Base-by-base conservation (phyloP, 2,329 filamentous ascomycete species). In the Ascocoryne sarcoides region DNA sequence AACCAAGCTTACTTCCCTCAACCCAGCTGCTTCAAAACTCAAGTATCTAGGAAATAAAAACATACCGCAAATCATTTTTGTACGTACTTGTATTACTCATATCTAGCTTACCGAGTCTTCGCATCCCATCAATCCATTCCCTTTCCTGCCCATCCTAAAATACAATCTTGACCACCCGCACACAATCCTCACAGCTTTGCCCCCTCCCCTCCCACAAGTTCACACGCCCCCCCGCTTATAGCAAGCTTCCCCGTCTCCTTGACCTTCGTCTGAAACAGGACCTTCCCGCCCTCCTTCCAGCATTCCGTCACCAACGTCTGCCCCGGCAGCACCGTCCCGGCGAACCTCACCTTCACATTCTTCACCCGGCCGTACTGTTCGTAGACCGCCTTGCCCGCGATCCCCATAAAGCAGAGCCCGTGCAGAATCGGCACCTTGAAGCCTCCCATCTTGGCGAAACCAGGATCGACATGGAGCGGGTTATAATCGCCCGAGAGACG, bases 391-490 rank as follows among this genome's bases (percentile, higher is more conserved):
- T 95, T 95, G 50, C 82, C 86, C 12, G 85, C 82, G 51, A 96
- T 78, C 53, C 92, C 92, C 57, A 98, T 90, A 61, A 81, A 92
- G 75, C 88, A 95, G 28, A 98, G 77, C n/a, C 92, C 92, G 69
- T 98, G 92, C 39, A 98, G 71, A 60, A 98, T 98, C 10, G 92
- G 92, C 19, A 71, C 77, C 67, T 92, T 84, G 78, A 98, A 98
- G 44, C 92, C 92, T 44, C 90, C 92, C 54, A 94, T 81, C 69
- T 92, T 92, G 67, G 86, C 86, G 65, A 98, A 96, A 36, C 79
- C 75, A 1, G 92, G 92, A 63, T 98, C 92, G 47, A 98, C 83
- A 68, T 98, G 92, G 2, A 98, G 79, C 10, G 92, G 92, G 70
- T 98, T 96, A 60, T 90, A 82, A 65, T 98, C 92, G 36, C 92